Evolutionary conservation across 345 rosid genomes (phyloP).

Genomic region (Gossypium longicalyx): DNA sequence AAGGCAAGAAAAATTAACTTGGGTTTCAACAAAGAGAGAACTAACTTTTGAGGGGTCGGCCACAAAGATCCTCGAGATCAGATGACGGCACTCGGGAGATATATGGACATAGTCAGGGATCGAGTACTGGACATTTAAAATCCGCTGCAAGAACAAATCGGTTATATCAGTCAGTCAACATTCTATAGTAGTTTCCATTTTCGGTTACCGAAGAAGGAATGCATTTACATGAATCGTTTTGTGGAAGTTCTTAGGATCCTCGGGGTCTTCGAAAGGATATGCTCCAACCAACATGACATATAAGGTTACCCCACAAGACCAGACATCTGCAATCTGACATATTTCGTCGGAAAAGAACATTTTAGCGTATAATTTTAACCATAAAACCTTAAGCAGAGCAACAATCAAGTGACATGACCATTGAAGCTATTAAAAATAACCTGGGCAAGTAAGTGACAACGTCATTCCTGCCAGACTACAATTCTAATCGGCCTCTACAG

Average conservation of each 20-base stretch:
- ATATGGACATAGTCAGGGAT: conserved; percentile 91
- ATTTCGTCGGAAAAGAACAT: background rate
- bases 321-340: conserved; percentile 81
- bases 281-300: conserved; percentile 98
- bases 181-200: background rate
- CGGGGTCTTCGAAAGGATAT: conserved; percentile 97
- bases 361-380: background rate
- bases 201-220: conserved; percentile 1
- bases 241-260: conserved; percentile 91
- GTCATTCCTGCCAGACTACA: background rate
- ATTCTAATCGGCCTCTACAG: background rate
- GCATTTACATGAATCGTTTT: conserved; percentile 77
- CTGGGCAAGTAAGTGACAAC: background rate
- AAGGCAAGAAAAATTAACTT: background rate
- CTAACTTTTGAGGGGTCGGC: conserved; percentile 89
- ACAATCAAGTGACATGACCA: background rate
- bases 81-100: conserved; percentile 85
- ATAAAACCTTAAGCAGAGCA: background rate
- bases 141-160: conserved; percentile 55
- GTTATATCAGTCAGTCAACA: conserved; percentile 14
- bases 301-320: conserved; percentile 98
- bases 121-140: conserved; percentile 88
- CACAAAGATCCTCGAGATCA: conserved; percentile 89
- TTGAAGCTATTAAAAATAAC: background rate
- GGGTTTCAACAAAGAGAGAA: conserved; percentile 11